Conservation (phyloP, 768 basidiomycete genomes). For the Russula griseocarnosa region DNA sequence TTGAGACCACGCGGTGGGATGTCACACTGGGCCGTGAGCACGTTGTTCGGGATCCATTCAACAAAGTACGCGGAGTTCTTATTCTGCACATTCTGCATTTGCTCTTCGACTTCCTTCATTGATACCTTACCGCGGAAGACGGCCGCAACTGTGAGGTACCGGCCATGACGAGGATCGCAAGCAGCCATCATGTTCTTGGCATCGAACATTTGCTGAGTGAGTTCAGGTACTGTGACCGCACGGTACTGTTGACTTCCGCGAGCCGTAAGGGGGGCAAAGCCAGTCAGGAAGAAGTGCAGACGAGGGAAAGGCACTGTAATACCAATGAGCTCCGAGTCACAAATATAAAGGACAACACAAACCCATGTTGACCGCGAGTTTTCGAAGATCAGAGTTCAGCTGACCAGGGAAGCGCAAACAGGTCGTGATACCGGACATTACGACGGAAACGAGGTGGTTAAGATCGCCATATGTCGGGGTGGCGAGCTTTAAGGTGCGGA, state of each 20-base stretch:
- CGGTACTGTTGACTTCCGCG: slow-evolving; percentile 94
- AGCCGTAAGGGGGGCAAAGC: slow-evolving; percentile 91
- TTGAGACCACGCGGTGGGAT: slow-evolving; percentile 92
- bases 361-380: slow-evolving; percentile 99
- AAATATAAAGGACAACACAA: slow-evolving; percentile 32
- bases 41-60: slow-evolving; percentile 99
- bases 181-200: slow-evolving; percentile 99
- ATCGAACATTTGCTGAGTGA: slow-evolving; percentile 99
- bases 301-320: slow-evolving; percentile 88
- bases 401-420: slow-evolving; percentile 99
- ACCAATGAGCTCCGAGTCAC: slow-evolving; percentile 14
- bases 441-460: slow-evolving; percentile 95
- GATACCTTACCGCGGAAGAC: slow-evolving; percentile 99
- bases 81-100: slow-evolving; percentile 96
- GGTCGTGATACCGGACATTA: slow-evolving; percentile 98
- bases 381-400: slow-evolving; percentile 96
- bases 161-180: slow-evolving; percentile 92
- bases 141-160: slow-evolving; percentile 95
- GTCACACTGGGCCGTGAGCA: slow-evolving; percentile 96
- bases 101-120: slow-evolving; percentile 99
- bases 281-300: slow-evolving; percentile 99
- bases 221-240: slow-evolving; percentile 93
- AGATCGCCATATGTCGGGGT: slow-evolving; percentile 97
- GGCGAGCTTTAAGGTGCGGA: slow-evolving; percentile 93
- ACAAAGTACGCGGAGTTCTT: slow-evolving; percentile 99